A percentile compares a stretch with the other conserved stretches of the same genome.
Conservation (phyloP, 768 basidiomycete species). For the Melanogaster broomeanus region DNA sequence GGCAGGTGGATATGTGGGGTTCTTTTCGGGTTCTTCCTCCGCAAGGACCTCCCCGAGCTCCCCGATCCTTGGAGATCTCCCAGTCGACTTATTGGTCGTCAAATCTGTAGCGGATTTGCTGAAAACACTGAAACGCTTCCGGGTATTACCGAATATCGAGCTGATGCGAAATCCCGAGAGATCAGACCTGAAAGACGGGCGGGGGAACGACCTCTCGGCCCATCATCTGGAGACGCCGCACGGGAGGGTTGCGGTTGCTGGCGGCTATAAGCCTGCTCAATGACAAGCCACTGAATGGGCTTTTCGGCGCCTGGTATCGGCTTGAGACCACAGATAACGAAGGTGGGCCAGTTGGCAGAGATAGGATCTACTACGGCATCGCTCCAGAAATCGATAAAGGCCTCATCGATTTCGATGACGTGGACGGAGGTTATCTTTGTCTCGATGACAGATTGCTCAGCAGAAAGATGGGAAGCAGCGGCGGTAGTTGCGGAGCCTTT, state of each 20-base stretch:
- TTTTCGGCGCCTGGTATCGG: constrained; percentile 19
- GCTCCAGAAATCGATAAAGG: constrained; percentile 82
- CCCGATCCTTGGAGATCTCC: constrained; percentile 47
- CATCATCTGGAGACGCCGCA: constrained; percentile 27
- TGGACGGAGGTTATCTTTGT: constrained; percentile 40
- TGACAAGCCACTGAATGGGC: constrained; percentile 61
- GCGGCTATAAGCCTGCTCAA: constrained; percentile 60
- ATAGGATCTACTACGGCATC: constrained; percentile 74
- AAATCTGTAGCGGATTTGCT: constrained; percentile 24
- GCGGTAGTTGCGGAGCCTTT: constrained; percentile 7
- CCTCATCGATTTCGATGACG: constrained; percentile 70
- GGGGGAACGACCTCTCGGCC: constrained; percentile 39
- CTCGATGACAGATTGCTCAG: constrained; percentile 24
- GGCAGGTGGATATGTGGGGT: constrained; percentile 12
- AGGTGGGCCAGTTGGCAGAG: constrained; percentile 62
- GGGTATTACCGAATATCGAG: constrained; percentile 49
- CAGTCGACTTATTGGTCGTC: constrained; percentile 28
- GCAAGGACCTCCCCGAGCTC: constrained; percentile 72
- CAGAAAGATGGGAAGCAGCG: constrained; percentile 18
- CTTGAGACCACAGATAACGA: constrained; percentile 72
- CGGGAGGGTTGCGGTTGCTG: constrained; percentile 36
- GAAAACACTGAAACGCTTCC: constrained; percentile 70
- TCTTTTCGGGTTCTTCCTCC: constrained; percentile 45
- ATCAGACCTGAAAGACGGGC: constrained; percentile 47
- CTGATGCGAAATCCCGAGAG: constrained; percentile 36